A percentile compares a stretch with the other conserved stretches of the same genome.
phyloP scores from a whole-genome alignment of 208 protist genomes.

The Trypanosoma brucei region DNA sequence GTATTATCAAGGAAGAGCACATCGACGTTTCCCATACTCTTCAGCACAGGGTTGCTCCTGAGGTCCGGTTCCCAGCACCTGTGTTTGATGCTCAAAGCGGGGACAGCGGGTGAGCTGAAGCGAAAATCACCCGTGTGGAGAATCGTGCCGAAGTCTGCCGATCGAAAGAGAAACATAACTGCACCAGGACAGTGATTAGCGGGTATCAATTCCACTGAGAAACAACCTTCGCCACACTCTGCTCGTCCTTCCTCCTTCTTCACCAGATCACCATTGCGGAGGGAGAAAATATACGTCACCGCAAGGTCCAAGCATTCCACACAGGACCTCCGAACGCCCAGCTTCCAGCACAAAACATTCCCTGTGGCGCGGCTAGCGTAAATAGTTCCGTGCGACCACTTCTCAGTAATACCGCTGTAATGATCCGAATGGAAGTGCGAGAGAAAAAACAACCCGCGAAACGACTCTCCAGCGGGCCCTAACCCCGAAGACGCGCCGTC shows the following conservation, averaged over 20 bases:
- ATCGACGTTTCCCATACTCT: slow-evolving; percentile 45
- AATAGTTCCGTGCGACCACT: slow-evolving; percentile 52
- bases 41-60: slow-evolving; percentile 40
- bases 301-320: slow-evolving; percentile 48
- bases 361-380: slow-evolving; percentile 67
- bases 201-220: slow-evolving; percentile 55
- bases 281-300: slow-evolving; percentile 48
- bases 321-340: slow-evolving; percentile 36
- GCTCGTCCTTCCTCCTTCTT: slow-evolving; percentile 4
- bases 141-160: slow-evolving; percentile 42
- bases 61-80: slow-evolving; percentile 58
- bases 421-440: slow-evolving; percentile 92
- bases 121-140: slow-evolving; percentile 93
- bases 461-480: neutral
- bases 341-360: slow-evolving; percentile 34
- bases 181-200: slow-evolving; percentile 92
- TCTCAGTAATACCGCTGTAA: slow-evolving; percentile 65
- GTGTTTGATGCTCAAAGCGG: neutral
- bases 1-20: slow-evolving; percentile 92
- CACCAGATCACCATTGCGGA: slow-evolving; percentile 25
- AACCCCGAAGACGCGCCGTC: neutral
- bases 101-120: slow-evolving; percentile 42
- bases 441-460: slow-evolving; percentile 66
- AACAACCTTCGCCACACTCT: slow-evolving; percentile 18
- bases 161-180: slow-evolving; percentile 86